A percentile compares a stretch with the other conserved stretches of the same genome.
Evolutionary conservation across 148 eudicot species (phyloP).

Genomic region (Limonium bicolor): DNA sequence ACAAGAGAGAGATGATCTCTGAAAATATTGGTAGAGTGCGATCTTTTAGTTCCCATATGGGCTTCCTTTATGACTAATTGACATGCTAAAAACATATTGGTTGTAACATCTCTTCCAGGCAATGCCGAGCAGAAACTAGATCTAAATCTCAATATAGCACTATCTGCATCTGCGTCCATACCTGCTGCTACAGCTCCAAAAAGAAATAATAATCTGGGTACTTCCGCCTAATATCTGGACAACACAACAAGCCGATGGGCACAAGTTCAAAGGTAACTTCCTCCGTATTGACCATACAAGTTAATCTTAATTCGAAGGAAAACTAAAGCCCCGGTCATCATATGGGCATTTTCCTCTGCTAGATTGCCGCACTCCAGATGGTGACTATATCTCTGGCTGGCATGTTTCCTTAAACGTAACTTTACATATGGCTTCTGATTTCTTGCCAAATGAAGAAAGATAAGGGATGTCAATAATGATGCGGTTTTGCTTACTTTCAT

Average conservation of each 20-base stretch:
- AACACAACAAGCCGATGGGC: neutral
- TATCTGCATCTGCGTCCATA: neutral
- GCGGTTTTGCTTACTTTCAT: no score
- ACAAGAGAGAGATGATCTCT: conserved; percentile 21
- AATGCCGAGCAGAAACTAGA: conserved; percentile 22
- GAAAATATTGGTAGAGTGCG: neutral
- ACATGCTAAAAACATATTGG: neutral
- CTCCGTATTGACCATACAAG: no score
- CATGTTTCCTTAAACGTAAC: no score
- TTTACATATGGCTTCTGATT: no score
- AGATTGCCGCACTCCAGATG: no score
- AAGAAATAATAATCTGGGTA: neutral
- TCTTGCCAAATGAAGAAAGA: no score
- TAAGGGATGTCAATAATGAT: no score
- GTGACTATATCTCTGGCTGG: no score
- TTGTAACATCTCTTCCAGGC: neutral
- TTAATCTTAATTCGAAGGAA: no score
- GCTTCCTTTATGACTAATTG: neutral
- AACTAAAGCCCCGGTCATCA: no score
- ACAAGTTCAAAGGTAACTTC: conserved; percentile 1
- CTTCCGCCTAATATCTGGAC: neutral
- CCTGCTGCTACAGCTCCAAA: neutral
- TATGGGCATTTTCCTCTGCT: no score
- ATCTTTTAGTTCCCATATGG: neutral
- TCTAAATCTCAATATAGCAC: conserved; percentile 32